phyloP scores from a whole-genome alignment of 2,329 filamentous ascomycete species.

The Tothia fuscella region DNA sequence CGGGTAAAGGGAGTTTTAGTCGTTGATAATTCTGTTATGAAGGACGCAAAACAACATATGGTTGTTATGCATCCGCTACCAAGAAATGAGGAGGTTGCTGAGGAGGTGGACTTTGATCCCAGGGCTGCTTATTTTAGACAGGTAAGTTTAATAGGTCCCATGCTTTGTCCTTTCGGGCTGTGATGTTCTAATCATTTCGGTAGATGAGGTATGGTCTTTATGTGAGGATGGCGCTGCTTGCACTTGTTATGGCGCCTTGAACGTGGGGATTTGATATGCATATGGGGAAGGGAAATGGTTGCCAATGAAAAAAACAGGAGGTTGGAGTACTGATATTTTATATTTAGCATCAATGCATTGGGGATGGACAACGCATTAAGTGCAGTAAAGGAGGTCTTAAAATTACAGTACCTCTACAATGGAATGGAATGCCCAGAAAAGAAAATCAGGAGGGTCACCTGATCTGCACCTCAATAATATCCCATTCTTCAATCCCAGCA shows the following conservation, averaged over 20 bases:
- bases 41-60: constrained; percentile 85
- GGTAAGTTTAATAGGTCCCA: constrained; percentile 48
- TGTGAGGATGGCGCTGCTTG: constrained; percentile 93
- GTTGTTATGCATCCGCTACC: constrained; percentile 93
- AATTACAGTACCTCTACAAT: no score
- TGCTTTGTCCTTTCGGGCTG: neutral
- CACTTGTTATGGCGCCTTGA: constrained; percentile 65
- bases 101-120: constrained; percentile 96
- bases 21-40: constrained; percentile 80
- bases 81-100: constrained; percentile 81
- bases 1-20: constrained; percentile 77
- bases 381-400: no score
- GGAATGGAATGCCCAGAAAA: no score
- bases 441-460: no score
- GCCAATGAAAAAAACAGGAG: no score
- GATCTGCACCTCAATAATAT: no score
- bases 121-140: constrained; percentile 97
- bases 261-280: no score
- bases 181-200: constrained; percentile 30
- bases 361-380: no score
- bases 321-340: no score
- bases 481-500: no score
- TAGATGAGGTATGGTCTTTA: constrained; percentile 98
- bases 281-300: no score
- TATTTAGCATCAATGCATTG: no score